These are phyloP conservation scores for Acidomyces sp. DNA, from an alignment of 495 filamentous ascomycete species.

Conservation along the genomic window DNA sequence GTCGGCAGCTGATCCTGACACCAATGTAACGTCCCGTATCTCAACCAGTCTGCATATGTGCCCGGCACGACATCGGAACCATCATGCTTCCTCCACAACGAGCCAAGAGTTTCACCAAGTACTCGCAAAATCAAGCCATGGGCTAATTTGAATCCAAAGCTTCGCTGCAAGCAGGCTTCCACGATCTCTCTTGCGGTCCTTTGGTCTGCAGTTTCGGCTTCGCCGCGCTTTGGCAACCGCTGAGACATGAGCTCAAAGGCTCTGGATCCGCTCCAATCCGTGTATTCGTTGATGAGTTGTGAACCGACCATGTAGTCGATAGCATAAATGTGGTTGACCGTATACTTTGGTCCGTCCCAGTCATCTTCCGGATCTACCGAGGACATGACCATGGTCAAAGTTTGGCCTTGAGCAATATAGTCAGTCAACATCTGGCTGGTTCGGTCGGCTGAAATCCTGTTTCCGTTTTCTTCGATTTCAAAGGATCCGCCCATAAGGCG, in stretches of 20 bases:
- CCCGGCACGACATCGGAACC: conserved; percentile 29
- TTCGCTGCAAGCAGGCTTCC: conserved; percentile 33
- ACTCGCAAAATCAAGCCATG: conserved; percentile 40
- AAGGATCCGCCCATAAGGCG: conserved; percentile 17
- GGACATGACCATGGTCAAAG: conserved; percentile 37
- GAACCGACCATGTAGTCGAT: conserved; percentile 39
- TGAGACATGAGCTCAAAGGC: conserved; percentile 42
- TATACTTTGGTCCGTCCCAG: conserved; percentile 43
- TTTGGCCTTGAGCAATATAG: conserved; percentile 42
- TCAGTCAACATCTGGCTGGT: conserved; percentile 31
- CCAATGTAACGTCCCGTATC: conserved; percentile 29
- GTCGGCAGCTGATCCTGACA: conserved; percentile 29
- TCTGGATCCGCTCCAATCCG: conserved; percentile 35
- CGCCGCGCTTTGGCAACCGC: conserved; percentile 31
- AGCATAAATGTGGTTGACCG: conserved; percentile 34
- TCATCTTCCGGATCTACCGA: conserved; percentile 36
- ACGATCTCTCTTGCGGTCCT: conserved; percentile 37
- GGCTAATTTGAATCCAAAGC: conserved; percentile 42
- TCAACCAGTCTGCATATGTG: conserved; percentile 38
- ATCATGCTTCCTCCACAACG: conserved; percentile 36
- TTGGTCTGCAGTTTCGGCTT: conserved; percentile 38
- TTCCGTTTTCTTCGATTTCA: conserved; percentile 20
- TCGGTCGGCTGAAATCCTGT: conserved; percentile 3
- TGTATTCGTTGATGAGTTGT: conserved; percentile 40
- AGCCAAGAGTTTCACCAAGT: conserved; percentile 33